Percentiles rank a stretch among this genome's conserved stretches.
Evolutionary conservation across 352 stramenopile species (phyloP).

Genomic region (Globisporangium okanoganense): DNA sequence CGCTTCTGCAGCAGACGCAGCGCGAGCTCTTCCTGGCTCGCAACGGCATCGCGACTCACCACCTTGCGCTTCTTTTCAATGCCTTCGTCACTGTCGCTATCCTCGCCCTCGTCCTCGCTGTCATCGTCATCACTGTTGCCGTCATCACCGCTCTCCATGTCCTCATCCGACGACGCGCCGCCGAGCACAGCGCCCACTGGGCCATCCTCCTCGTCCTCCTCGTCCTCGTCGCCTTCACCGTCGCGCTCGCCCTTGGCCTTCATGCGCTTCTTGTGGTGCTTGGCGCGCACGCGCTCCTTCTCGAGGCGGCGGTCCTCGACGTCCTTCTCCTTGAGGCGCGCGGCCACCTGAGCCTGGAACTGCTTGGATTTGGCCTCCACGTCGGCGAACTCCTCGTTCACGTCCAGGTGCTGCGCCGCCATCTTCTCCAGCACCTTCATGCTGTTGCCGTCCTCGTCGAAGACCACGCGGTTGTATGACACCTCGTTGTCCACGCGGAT

Average conservation of each 20-base stretch:
- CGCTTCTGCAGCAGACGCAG: conserved; percentile 72
- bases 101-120: conserved; percentile 13
- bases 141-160: conserved; percentile 32
- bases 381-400: conserved; percentile 46
- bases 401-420: conserved; percentile 33
- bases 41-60: conserved; percentile 38
- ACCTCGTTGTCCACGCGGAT: conserved; percentile 66
- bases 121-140: conserved; percentile 22
- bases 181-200: conserved; percentile 28
- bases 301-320: conserved; percentile 72
- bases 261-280: conserved; percentile 87
- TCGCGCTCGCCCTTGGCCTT: conserved; percentile 79
- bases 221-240: conserved; percentile 36
- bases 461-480: conserved; percentile 85
- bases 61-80: conserved; percentile 30
- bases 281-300: conserved; percentile 86
- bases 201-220: conserved; percentile 16
- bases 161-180: conserved; percentile 27
- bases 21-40: conserved; percentile 76
- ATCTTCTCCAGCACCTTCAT: conserved; percentile 61
- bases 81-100: conserved; percentile 14
- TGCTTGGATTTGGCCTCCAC: conserved; percentile 60
- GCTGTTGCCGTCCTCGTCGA: conserved; percentile 93
- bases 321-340: conserved; percentile 74
- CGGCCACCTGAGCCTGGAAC: conserved; percentile 61